Conservation (phyloP, 495 filamentous ascomycete species). For the Mycothermus thermophilus region DNA sequence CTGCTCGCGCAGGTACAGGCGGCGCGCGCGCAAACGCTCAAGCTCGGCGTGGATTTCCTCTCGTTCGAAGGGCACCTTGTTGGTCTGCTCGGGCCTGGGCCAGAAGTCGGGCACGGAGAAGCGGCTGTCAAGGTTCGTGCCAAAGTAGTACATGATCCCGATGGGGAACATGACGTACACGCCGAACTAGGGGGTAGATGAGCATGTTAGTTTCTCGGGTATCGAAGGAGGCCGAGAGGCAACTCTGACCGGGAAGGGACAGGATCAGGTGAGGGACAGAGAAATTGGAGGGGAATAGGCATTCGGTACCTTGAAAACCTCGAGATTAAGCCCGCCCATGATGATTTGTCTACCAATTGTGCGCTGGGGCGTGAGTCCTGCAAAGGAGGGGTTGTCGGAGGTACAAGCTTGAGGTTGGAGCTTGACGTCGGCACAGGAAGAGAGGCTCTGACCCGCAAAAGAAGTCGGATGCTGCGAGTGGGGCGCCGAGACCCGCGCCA, state of each 20-base stretch:
- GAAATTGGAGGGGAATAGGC: background rate
- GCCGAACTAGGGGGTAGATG: conserved; percentile 68
- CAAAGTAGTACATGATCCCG: conserved; percentile 99
- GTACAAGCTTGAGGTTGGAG: too few species aligned
- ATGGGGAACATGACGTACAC: conserved; percentile 98
- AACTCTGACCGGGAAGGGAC: background rate
- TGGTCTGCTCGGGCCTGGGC: conserved; percentile 72
- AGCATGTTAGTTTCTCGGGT: too few species aligned
- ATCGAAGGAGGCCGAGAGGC: background rate
- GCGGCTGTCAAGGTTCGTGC: conserved; percentile 87
- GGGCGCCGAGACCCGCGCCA: conserved; percentile 5
- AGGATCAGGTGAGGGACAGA: background rate
- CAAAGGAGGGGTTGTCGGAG: too few species aligned
- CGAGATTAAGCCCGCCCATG: conserved; percentile 81
- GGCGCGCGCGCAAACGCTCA: conserved; percentile 48
- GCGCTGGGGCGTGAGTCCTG: background rate
- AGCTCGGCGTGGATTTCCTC: conserved; percentile 77
- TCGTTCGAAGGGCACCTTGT: conserved; percentile 75
- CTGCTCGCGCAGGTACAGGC: conserved; percentile 46
- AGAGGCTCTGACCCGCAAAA: too few species aligned
- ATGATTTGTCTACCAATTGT: conserved; percentile 1
- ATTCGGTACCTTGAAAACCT: conserved; percentile 78
- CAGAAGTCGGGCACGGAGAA: conserved; percentile 88
- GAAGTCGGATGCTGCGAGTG: too few species aligned
- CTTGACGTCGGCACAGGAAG: too few species aligned